Conservation (phyloP, 169 alveolate species). For the Amoebophrya sp. region DNA sequence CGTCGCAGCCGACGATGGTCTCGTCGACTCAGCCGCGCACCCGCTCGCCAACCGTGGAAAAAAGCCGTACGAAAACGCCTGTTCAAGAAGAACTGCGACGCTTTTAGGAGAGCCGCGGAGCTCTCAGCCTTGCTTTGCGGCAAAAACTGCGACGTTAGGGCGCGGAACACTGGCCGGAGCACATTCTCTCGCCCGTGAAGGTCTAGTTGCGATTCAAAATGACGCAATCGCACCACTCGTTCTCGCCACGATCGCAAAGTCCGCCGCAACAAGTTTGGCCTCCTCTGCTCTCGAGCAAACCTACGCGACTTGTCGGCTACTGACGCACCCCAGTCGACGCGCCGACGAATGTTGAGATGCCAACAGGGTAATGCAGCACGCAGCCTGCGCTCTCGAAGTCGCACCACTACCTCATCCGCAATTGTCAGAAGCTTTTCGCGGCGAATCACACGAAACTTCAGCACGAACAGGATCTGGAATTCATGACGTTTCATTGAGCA, state of each 20-base stretch:
- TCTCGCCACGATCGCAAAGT: not conserved
- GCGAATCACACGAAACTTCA: not conserved
- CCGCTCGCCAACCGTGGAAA: not conserved
- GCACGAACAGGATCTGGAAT: not conserved
- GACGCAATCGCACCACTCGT: not conserved
- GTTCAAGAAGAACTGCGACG: not conserved
- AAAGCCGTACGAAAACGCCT: not conserved
- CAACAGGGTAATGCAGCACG: no score
- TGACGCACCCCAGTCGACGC: no score
- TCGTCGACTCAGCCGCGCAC: no score
- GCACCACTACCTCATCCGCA: not conserved
- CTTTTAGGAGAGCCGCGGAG: not conserved
- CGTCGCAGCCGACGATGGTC: no score
- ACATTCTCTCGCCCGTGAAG: not conserved
- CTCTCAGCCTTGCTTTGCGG: not conserved
- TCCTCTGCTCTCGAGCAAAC: no score
- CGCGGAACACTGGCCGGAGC: not conserved
- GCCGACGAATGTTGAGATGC: no score
- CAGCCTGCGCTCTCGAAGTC: no score
- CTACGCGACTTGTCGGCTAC: no score
- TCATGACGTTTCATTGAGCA: no score
- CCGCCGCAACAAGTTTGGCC: no score
- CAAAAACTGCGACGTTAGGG: no score
- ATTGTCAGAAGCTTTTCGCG: not conserved
- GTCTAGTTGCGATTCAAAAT: not conserved